A percentile compares a stretch with the other conserved stretches of the same genome.
Evolutionary conservation across 2,329 filamentous ascomycete genomes (phyloP).

Genomic region (Sphaerulina vaccinii): DNA sequence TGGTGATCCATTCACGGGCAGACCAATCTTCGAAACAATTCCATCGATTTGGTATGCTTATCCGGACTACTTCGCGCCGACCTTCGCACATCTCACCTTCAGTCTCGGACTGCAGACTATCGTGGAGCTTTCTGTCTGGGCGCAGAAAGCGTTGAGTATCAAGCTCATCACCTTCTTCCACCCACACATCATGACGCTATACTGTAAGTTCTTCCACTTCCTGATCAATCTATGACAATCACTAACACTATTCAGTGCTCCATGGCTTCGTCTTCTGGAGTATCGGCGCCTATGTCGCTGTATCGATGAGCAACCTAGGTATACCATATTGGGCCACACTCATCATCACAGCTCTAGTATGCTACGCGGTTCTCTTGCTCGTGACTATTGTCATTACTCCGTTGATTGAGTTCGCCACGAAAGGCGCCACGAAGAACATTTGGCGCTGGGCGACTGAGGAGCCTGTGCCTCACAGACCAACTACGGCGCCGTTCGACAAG

Average conservation of each 20-base stretch:
- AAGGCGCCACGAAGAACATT: slow-evolving; percentile 27
- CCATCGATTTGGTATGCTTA: slow-evolving; percentile 48
- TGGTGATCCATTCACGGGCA: slow-evolving; percentile 43
- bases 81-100: slow-evolving; percentile 46
- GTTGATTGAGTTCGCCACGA: slow-evolving; percentile 26
- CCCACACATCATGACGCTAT: slow-evolving; percentile 52
- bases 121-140: slow-evolving; percentile 38
- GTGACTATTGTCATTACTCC: slow-evolving; percentile 24
- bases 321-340: slow-evolving; percentile 39
- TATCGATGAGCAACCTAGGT: slow-evolving; percentile 35
- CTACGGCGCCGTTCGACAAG: slow-evolving; percentile 29
- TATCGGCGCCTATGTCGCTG: slow-evolving; percentile 41
- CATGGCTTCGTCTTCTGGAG: slow-evolving; percentile 51
- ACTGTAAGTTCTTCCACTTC: slow-evolving; percentile 31
- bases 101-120: slow-evolving; percentile 37
- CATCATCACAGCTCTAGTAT: slow-evolving; percentile 39
- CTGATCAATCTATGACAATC: not conserved
- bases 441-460: slow-evolving; percentile 31
- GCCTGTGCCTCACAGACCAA: slow-evolving; percentile 26
- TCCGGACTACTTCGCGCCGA: slow-evolving; percentile 46
- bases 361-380: slow-evolving; percentile 31
- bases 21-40: slow-evolving; percentile 45
- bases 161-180: slow-evolving; percentile 45
- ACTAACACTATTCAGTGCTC: slow-evolving; percentile 34
- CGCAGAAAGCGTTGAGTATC: slow-evolving; percentile 45